A percentile compares a stretch with the other conserved stretches of the same genome.
phyloP scores from a whole-genome alignment of 495 filamentous ascomycete genomes.

The Hyphodiscus hymeniophilus region DNA sequence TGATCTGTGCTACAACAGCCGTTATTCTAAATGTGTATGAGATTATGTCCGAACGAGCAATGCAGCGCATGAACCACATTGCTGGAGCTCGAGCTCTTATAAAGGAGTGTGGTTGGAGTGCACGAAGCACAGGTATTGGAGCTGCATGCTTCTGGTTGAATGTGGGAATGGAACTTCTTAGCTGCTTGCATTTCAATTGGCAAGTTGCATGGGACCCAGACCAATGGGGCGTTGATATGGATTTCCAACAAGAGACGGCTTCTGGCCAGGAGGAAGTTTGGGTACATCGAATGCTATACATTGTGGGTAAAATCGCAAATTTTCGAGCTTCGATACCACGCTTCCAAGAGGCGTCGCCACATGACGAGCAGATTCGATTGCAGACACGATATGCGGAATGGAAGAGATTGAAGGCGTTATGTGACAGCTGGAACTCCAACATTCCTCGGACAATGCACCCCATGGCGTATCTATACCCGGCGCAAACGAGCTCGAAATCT shows the following conservation, averaged over 20 bases:
- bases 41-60: constrained; percentile 71
- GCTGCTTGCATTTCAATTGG: constrained; percentile 83
- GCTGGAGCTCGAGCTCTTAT: constrained; percentile 81
- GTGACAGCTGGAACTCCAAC: constrained; percentile 69
- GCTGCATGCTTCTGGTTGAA: constrained; percentile 95
- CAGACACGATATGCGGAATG: constrained; percentile 67
- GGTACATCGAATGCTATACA: constrained; percentile 84
- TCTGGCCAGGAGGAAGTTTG: constrained; percentile 72
- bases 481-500: constrained; percentile 59
- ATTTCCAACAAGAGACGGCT: constrained; percentile 21
- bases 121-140: constrained; percentile 68
- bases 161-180: constrained; percentile 80
- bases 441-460: constrained; percentile 83
- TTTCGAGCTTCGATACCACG: constrained; percentile 63
- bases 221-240: constrained; percentile 81
- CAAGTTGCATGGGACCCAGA: constrained; percentile 85
- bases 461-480: constrained; percentile 64
- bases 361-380: constrained; percentile 52
- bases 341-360: constrained; percentile 48
- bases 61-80: constrained; percentile 78
- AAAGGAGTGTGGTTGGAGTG: constrained; percentile 86
- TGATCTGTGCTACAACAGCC: constrained; percentile 82
- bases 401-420: constrained; percentile 62
- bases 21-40: constrained; percentile 89
- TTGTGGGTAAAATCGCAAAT: constrained; percentile 80